These are phyloP conservation scores for Lippia alba DNA, from an alignment of 305 asterid species.

Conservation along the genomic window DNA sequence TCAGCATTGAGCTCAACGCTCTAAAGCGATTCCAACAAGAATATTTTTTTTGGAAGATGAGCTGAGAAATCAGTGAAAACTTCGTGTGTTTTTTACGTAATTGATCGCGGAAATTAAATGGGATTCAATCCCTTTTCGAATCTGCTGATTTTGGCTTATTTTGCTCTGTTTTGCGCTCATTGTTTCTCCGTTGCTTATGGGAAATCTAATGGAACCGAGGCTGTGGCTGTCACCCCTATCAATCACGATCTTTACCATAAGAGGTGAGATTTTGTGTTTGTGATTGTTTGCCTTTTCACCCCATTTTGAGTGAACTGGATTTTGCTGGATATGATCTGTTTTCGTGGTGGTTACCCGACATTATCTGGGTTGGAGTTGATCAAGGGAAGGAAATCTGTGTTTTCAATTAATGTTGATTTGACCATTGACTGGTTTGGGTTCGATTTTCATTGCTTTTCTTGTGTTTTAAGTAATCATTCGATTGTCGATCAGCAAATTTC, in stretches of 20 bases:
- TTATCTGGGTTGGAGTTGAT: slow-evolving; percentile 35
- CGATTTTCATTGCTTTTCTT: slow-evolving; percentile 28
- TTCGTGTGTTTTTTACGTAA: slow-evolving; percentile 25
- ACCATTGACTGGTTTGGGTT: slow-evolving; percentile 32
- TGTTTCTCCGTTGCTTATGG: slow-evolving; percentile 47
- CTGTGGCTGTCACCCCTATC: slow-evolving; percentile 63
- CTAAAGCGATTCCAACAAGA: slow-evolving; percentile 12
- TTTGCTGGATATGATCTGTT: slow-evolving; percentile 11
- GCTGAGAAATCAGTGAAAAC: slow-evolving; percentile 35
- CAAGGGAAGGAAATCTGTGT: slow-evolving; percentile 13
- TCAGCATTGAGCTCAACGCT: slow-evolving; percentile 21
- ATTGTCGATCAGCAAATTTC: slow-evolving; percentile 1
- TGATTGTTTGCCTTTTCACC: too few species aligned
- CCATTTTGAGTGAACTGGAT: not conserved
- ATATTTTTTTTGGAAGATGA: slow-evolving; percentile 25
- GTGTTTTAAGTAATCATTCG: slow-evolving; percentile 15
- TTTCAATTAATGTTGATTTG: slow-evolving; percentile 29
- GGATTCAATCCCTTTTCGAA: slow-evolving; percentile 42
- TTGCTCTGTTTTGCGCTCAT: slow-evolving; percentile 29
- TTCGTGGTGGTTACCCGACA: not conserved
- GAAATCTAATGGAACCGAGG: slow-evolving; percentile 46
- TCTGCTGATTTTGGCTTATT: slow-evolving; percentile 33
- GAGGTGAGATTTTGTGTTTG: slow-evolving; percentile 43
- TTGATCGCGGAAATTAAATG: slow-evolving; percentile 51
- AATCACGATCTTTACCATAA: slow-evolving; percentile 90